Base-by-base conservation (phyloP, 768 basidiomycete species). In the Guyanaporus albipodus region DNA sequence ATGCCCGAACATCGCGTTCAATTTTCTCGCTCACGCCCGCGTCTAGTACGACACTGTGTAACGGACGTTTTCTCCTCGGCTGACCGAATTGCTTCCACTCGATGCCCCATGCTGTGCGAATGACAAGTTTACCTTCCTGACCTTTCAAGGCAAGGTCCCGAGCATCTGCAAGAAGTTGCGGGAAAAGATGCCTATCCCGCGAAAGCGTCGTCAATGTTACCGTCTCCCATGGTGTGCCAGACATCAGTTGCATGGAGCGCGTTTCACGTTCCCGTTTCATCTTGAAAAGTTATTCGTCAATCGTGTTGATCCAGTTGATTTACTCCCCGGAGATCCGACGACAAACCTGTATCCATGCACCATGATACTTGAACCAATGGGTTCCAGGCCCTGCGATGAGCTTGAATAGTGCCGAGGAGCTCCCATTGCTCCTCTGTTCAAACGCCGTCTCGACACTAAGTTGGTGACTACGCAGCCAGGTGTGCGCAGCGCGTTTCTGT, bases 81-180 rank as follows among this genome's bases (percentile, higher is more conserved):
- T 86, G 85, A 7, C 96, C 96, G 61, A 99, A 97, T 8, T 90
- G 92, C 50, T 82, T 77, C 96, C 96, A 99, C 56, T 97, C 93
- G 26, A 84, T 86, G 0, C 92, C 92, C 92, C 94, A 96, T 4
- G 95, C 91, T 1, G 93, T 96, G 56, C 94, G 89, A 48, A 99
- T 87, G 46, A 98, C 88, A 8, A 95, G 90, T 60, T 93, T 93
- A 40, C 94, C 95, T 64, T 95, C 91, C 51, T 92, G 87, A 0
- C 79, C 84, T 26, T 73, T 77, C 73, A 95, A 77, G 1, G 92
- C 94, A 32, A 94, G 72, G 59, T 90, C 84, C 42, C 91, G 77
- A n/a, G 96, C 95, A 64, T 99, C 95, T 2, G 78, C 67, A 4
- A 99, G 80, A 6, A 99, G 73, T 34, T 72, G 58, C 1, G 91